Evolutionary conservation across 805 yeast species (phyloP).

Genomic region (Helenozyma rhizophorensis): DNA sequence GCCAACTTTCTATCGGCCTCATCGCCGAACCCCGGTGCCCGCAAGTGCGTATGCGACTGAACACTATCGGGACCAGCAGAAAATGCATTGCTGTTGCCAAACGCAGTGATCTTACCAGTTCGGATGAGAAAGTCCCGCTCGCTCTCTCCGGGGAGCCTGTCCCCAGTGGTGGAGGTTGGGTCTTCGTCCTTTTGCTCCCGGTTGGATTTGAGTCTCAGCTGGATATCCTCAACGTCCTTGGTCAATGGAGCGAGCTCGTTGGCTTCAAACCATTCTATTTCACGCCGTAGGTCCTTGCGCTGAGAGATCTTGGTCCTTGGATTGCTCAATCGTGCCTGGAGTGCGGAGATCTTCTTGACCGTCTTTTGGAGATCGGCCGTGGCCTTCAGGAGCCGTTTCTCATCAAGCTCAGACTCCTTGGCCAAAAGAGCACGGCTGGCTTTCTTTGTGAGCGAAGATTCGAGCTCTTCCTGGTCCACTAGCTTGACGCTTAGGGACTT

Average conservation of each 20-base stretch:
- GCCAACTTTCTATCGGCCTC: not conserved
- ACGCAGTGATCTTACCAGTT: slow-evolving; percentile 92
- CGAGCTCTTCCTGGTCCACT: slow-evolving; percentile 79
- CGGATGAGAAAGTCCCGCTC: slow-evolving; percentile 77
- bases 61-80: slow-evolving; percentile 19
- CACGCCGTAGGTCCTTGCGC: slow-evolving; percentile 48
- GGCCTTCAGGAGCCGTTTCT: slow-evolving; percentile 69
- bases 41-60: slow-evolving; percentile 40
- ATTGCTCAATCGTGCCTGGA: slow-evolving; percentile 46
- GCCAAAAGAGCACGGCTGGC: slow-evolving; percentile 60
- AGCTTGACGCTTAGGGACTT: slow-evolving; percentile 33
- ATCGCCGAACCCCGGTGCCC: slow-evolving; percentile 46
- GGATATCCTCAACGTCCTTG: slow-evolving; percentile 58
- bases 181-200: slow-evolving; percentile 25
- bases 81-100: slow-evolving; percentile 67
- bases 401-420: slow-evolving; percentile 70
- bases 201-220: slow-evolving; percentile 29
- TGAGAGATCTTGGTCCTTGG: slow-evolving; percentile 64
- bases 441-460: slow-evolving; percentile 60
- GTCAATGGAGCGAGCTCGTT: slow-evolving; percentile 51
- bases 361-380: slow-evolving; percentile 42
- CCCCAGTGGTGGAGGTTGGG: slow-evolving; percentile 13
- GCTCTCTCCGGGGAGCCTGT: slow-evolving; percentile 63
- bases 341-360: slow-evolving; percentile 37
- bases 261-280: slow-evolving; percentile 47